Evolutionary conservation across 805 yeast species (phyloP), one percentile per base, ranked within the genome.

Genomic region (Saturnispora sanitii): DNA sequence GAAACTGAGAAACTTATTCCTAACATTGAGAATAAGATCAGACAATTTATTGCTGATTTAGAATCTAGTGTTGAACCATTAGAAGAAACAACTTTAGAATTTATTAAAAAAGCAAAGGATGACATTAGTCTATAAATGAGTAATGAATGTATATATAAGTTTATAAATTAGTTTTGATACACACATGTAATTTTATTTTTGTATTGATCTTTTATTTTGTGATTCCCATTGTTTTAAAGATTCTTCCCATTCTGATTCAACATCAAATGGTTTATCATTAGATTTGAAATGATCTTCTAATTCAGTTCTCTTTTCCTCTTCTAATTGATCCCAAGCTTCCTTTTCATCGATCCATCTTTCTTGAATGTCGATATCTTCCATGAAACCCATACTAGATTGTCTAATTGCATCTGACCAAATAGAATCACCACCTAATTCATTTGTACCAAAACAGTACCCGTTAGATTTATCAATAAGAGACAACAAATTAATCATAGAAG

Each of bases 391-490:
- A 30, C 88, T 79, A 3, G 63, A 58, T 40, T 83, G 85, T 48
- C 97, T 70, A 1, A 90, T 73, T 1, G 96, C 95, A 51, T 90
- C 95, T n/a, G 87, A 83, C 98, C 98, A 92, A 2, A 92, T 77
- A 0, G 90, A 75, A 55, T 92, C 99, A n/a, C 97, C 98, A 2
- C 96, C 95, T 6, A 90, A 70, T 51, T 92, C 99, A 23, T 87
- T 83, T 1, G 88, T 68, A 0, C 99, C 99, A 65, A 85, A 86
- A 49, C 83, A 72, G 56, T 92, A 92, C 0, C 99, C 99, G 51
- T 81, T 84, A 2, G 96, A 90, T 56, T 83, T 88, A 55, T 92
- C 99, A 8, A 92, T 75, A 2, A 75, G 67, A 13, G 82, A 69
- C 33, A 92, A 68, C 28, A 92, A 60, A 38, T 80, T 71, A 23